phyloP scores from a whole-genome alignment of 116 monocot species.

The Papilionanthe hybrid region DNA sequence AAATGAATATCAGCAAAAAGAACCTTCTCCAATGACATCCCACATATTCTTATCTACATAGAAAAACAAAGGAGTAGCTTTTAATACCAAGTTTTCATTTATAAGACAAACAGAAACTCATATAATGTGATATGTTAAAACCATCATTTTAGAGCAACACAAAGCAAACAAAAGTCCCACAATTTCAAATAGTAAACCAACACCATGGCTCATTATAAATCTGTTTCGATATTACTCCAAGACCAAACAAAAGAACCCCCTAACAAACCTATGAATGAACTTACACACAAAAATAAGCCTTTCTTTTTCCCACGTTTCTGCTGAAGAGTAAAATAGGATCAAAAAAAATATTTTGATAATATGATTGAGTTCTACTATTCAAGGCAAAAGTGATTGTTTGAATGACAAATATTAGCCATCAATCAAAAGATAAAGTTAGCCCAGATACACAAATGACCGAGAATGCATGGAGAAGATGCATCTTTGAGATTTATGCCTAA shows the following conservation, averaged over 20 bases:
- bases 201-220: not conserved
- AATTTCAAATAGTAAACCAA: constrained; percentile 1
- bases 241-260: not conserved
- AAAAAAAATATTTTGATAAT: not conserved
- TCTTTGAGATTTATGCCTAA: not conserved
- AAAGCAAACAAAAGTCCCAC: not conserved
- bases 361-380: not conserved
- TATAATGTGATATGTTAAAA: not conserved
- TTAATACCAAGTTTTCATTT: not conserved
- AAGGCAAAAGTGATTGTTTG: not conserved
- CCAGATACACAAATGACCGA: not conserved
- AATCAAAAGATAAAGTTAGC: not conserved
- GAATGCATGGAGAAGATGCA: not conserved
- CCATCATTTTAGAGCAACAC: not conserved
- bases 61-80: not conserved
- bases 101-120: not conserved
- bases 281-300: not conserved
- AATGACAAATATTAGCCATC: not conserved
- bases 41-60: not conserved
- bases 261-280: not conserved
- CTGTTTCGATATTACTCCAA: not conserved
- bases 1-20: constrained; percentile 4
- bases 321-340: not conserved
- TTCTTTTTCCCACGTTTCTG: not conserved
- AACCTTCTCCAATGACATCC: not conserved